These are phyloP conservation scores for Aspergillus sp. DNA, from an alignment of 2,329 filamentous ascomycete genomes.

Conservation along the genomic window DNA sequence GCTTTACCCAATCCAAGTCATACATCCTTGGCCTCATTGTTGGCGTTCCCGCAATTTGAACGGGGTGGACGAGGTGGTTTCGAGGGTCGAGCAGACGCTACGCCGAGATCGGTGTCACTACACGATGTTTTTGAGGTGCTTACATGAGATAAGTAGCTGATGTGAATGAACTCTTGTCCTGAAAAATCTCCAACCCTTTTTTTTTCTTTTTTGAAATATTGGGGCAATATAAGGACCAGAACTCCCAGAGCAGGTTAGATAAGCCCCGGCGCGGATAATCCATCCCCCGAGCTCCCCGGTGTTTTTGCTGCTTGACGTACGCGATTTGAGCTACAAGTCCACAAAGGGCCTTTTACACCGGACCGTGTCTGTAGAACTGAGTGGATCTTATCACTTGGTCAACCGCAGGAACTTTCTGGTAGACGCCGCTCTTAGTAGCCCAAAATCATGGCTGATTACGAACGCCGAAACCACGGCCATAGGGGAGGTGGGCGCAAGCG, in stretches of 20 bases:
- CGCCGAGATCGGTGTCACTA: background rate
- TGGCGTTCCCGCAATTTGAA: background rate
- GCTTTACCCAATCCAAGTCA: constrained; percentile 11
- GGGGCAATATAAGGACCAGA: background rate
- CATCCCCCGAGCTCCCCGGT: constrained; percentile 13
- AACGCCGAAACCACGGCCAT: constrained; percentile 56
- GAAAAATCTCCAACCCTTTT: background rate
- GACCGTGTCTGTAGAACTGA: background rate
- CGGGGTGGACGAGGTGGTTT: no score
- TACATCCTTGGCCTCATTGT: constrained; percentile 12
- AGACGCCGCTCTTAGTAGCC: background rate
- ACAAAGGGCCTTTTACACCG: constrained; percentile 9
- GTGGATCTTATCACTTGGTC: background rate
- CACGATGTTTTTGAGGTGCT: background rate
- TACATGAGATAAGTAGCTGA: background rate
- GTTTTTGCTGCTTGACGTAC: constrained; percentile 18
- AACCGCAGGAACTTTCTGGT: background rate
- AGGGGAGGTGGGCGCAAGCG: constrained; percentile 63
- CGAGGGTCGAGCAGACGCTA: background rate
- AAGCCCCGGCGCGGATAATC: constrained; percentile 24
- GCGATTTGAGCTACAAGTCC: constrained; percentile 7
- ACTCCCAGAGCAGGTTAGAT: constrained; percentile 12
- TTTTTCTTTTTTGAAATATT: no score
- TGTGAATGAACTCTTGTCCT: background rate
- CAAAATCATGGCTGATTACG: constrained; percentile 53